phyloP scores from a whole-genome alignment of 148 eudicot species.

The Nyssa sinensis region DNA sequence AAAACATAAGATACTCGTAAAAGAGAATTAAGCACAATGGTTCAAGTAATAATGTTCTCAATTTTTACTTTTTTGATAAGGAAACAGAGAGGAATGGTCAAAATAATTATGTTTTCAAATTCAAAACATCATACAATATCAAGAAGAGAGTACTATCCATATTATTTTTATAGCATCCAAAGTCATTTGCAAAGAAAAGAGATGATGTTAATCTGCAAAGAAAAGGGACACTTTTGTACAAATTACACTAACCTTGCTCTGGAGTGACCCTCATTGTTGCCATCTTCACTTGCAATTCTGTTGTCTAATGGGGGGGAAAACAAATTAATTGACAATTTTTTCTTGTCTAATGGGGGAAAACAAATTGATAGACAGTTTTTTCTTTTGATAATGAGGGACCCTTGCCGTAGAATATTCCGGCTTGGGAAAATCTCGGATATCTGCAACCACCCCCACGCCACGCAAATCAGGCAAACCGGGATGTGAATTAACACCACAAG shows the following conservation, averaged over 20 bases:
- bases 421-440: no score
- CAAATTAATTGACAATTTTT: neutral
- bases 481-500: no score
- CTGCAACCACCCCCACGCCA: no score
- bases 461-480: no score
- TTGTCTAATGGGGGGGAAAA: constrained; percentile 29
- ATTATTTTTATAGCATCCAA: neutral
- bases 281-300: constrained; percentile 22
- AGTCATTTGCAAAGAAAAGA: constrained; percentile 2
- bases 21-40: neutral
- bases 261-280: constrained; percentile 27
- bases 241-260: constrained; percentile 49
- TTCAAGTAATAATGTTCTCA: no score
- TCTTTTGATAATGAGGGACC: no score
- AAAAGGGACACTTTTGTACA: neutral
- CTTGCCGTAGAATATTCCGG: no score
- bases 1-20: neutral
- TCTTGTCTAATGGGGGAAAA: no score
- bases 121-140: neutral
- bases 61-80: no score
- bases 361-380: no score
- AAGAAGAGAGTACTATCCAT: neutral
- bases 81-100: no score
- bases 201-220: neutral
- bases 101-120: neutral